phyloP scores from a whole-genome alignment of 352 stramenopile genomes.

The Pythium monospermum region DNA sequence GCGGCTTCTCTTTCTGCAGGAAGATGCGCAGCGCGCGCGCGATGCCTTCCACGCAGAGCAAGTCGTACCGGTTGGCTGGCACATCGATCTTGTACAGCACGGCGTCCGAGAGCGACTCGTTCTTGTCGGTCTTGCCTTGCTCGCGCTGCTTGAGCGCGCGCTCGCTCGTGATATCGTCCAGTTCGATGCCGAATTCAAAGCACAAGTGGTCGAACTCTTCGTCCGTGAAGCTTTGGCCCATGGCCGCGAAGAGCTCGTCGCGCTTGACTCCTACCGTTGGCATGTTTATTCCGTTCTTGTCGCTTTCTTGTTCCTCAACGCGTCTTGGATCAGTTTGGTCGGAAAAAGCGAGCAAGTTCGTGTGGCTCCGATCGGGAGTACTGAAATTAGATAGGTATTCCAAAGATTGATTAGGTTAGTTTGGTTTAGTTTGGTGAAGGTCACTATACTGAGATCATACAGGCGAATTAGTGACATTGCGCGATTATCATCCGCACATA shows the following conservation, averaged over 20 bases:
- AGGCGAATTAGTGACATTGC: background rate
- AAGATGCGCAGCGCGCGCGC: conserved; percentile 96
- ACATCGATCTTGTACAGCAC: conserved; percentile 99
- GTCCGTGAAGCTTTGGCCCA: conserved; percentile 96
- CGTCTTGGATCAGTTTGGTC: conserved; percentile 4
- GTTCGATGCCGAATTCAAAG: conserved; percentile 99
- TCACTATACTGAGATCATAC: background rate
- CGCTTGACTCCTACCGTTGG: conserved; percentile 97
- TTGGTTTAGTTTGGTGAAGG: background rate
- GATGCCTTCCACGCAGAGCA: conserved; percentile 99
- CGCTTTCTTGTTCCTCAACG: conserved; percentile 7
- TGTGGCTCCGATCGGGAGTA: conserved; percentile 15
- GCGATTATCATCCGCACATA: too few relatives aligned
- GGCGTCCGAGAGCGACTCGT: conserved; percentile 65
- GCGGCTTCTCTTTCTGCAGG: conserved; percentile 92
- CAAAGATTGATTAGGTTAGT: conserved; percentile 3
- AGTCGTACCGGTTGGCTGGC: conserved; percentile 99
- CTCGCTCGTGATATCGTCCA: conserved; percentile 90
- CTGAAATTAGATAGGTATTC: conserved; percentile 14
- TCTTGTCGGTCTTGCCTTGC: conserved; percentile 57
- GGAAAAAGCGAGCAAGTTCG: conserved; percentile 14
- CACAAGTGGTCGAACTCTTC: conserved; percentile 99
- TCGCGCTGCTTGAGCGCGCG: conserved; percentile 85
- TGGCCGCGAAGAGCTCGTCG: conserved; percentile 95
- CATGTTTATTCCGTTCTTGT: conserved; percentile 72